Evolutionary conservation across 352 stramenopile species (phyloP).

Genomic region (Pseudoperonospora humuli): DNA sequence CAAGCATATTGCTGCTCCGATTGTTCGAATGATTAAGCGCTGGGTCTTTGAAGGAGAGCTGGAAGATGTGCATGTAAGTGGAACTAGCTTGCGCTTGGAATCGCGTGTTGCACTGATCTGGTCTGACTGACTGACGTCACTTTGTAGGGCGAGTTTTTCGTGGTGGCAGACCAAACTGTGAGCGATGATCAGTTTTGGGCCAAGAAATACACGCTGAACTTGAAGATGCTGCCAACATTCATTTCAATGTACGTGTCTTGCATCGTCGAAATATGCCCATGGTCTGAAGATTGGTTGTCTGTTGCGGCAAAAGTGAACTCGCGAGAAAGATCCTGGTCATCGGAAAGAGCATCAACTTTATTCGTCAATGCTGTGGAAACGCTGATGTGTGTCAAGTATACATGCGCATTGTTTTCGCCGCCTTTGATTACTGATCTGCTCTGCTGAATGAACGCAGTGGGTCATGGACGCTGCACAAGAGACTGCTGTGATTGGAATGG

Average conservation of each 20-base stretch:
- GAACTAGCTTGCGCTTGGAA: not conserved
- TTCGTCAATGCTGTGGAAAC: conserved; percentile 92
- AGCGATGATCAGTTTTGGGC: conserved; percentile 78
- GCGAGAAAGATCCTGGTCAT: conserved; percentile 92
- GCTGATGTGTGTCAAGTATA: conserved; percentile 49
- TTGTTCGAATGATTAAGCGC: conserved; percentile 83
- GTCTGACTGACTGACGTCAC: not conserved
- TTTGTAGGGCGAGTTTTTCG: conserved; percentile 80
- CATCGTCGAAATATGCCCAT: not conserved
- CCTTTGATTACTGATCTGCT: not conserved
- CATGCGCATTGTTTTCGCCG: too few species aligned
- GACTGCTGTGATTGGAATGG: conserved; percentile 31
- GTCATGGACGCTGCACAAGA: conserved; percentile 58
- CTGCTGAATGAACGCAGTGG: conserved; percentile 34
- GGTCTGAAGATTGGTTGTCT: not conserved
- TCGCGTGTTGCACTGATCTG: not conserved
- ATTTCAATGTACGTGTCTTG: conserved; percentile 58
- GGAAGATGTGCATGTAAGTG: conserved; percentile 74
- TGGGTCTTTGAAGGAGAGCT: conserved; percentile 86
- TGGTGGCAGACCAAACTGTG: conserved; percentile 63
- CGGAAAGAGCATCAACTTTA: conserved; percentile 99
- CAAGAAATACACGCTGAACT: conserved; percentile 79
- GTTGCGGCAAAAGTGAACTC: conserved; percentile 56
- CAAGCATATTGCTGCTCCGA: conserved; percentile 66
- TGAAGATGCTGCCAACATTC: conserved; percentile 83